phyloP scores from a whole-genome alignment of 2,329 filamentous ascomycete genomes.

The Colletotrichum melonis region DNA sequence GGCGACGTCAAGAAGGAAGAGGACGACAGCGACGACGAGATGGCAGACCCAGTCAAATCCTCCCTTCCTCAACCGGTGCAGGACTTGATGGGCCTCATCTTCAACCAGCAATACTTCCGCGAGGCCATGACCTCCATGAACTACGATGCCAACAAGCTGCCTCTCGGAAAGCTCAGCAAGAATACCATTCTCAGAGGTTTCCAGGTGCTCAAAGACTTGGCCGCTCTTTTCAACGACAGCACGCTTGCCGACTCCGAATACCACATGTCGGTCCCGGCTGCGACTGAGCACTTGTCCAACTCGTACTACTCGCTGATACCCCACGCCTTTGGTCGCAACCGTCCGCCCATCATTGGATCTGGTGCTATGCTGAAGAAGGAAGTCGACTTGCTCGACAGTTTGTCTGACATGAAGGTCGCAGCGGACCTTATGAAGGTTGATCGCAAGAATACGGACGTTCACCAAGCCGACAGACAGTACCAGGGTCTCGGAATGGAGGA shows the following conservation, averaged over 20 bases:
- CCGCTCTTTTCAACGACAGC: conserved; percentile 70
- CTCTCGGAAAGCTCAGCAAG: conserved; percentile 86
- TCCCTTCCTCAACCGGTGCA: conserved; percentile 71
- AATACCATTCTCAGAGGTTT: conserved; percentile 80
- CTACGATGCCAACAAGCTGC: conserved; percentile 81
- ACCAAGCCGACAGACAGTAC: conserved; percentile 80
- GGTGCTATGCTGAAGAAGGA: conserved; percentile 75
- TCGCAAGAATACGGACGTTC: conserved; percentile 57
- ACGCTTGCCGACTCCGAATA: conserved; percentile 58
- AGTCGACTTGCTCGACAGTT: conserved; percentile 81
- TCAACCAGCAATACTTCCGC: conserved; percentile 80
- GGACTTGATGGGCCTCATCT: conserved; percentile 82
- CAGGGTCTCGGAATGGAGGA: conserved; percentile 77
- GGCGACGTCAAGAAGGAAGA: conserved; percentile 45
- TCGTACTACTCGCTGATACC: conserved; percentile 85
- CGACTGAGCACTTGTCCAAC: conserved; percentile 77
- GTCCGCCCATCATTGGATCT: conserved; percentile 75
- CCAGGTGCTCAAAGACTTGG: conserved; percentile 79
- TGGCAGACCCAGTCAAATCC: conserved; percentile 58
- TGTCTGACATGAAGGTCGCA: conserved; percentile 88
- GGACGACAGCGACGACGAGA: conserved; percentile 20
- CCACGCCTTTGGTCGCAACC: conserved; percentile 80
- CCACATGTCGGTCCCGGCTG: conserved; percentile 47
- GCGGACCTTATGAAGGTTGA: conserved; percentile 80
- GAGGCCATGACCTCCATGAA: conserved; percentile 74